Percentiles rank a stretch among this genome's conserved stretches.
Evolutionary conservation across 495 filamentous ascomycete species (phyloP).

Genomic region (Xylaria sp.): DNA sequence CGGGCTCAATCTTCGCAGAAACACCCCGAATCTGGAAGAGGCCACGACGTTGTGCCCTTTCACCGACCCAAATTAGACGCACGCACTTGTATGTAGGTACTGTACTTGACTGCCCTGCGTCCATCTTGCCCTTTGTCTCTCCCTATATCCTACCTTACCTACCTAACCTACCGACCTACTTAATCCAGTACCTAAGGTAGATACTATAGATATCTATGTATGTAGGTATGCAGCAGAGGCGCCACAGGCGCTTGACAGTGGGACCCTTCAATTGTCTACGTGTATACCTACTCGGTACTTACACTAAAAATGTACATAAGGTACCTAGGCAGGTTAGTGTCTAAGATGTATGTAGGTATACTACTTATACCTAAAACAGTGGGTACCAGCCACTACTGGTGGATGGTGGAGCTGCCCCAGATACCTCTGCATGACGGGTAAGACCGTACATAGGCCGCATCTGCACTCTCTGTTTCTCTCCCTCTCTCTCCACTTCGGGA

Average conservation of each 20-base stretch:
- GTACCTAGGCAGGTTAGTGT: too few species aligned
- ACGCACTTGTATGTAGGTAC: background rate
- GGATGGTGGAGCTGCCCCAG: conserved; percentile 6
- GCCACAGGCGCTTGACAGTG: conserved; percentile 3
- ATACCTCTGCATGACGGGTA: background rate
- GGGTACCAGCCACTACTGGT: background rate
- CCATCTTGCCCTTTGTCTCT: too few species aligned
- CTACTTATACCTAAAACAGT: background rate
- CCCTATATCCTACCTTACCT: too few species aligned
- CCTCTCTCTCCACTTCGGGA: background rate
- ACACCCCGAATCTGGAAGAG: conserved; percentile 2
- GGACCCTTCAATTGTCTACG: too few species aligned
- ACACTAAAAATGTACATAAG: background rate
- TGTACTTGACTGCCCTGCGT: too few species aligned
- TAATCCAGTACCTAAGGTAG: background rate
- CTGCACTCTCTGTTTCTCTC: too few species aligned
- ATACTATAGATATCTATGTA: background rate
- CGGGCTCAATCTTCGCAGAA: background rate
- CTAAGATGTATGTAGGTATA: too few species aligned
- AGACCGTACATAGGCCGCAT: background rate
- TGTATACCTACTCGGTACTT: too few species aligned
- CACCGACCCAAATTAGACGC: background rate
- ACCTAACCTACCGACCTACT: too few species aligned
- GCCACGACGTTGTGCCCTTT: background rate
- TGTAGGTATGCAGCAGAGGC: background rate